phyloP scores from a whole-genome alignment of 2,329 filamentous ascomycete species.

The Emmonsiellopsis sp. region DNA sequence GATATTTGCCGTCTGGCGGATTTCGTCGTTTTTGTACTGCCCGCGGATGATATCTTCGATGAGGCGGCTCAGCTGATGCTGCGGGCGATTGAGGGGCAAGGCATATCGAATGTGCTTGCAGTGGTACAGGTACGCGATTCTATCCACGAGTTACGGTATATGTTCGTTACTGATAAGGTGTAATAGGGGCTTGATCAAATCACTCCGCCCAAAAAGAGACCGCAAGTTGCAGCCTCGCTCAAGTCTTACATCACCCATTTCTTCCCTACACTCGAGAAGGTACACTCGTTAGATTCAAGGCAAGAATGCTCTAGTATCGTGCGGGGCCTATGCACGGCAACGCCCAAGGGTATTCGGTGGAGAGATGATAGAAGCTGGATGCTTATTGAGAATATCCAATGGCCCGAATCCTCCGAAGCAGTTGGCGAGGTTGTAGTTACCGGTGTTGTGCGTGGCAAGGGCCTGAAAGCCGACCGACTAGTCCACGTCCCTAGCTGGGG shows the following conservation, averaged over 20 bases:
- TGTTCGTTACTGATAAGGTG: not conserved
- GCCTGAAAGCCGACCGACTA: constrained; percentile 80
- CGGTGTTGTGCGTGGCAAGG: constrained; percentile 75
- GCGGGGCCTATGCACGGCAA: constrained; percentile 81
- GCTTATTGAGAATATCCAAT: constrained; percentile 73
- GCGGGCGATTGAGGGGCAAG: constrained; percentile 82
- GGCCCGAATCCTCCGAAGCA: constrained; percentile 45
- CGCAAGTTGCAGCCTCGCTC: constrained; percentile 69
- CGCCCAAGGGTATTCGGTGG: constrained; percentile 91
- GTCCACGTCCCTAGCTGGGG: constrained; percentile 92
- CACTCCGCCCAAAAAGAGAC: constrained; percentile 68
- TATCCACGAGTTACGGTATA: not conserved
- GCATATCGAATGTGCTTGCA: constrained; percentile 84
- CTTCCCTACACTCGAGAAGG: constrained; percentile 83
- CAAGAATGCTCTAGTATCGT: constrained; percentile 89
- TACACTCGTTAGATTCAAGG: constrained; percentile 77
- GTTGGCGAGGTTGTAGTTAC: constrained; percentile 61
- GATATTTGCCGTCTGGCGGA: constrained; percentile 85
- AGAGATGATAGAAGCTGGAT: constrained; percentile 94
- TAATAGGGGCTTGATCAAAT: constrained; percentile 58
- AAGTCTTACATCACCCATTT: constrained; percentile 93
- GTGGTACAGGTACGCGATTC: constrained; percentile 53
- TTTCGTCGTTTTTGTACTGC: constrained; percentile 80
- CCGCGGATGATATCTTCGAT: constrained; percentile 74
- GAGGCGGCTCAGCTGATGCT: constrained; percentile 75